Conservation (phyloP, 2,329 filamentous ascomycete genomes). For the Colletotrichum phormii region DNA sequence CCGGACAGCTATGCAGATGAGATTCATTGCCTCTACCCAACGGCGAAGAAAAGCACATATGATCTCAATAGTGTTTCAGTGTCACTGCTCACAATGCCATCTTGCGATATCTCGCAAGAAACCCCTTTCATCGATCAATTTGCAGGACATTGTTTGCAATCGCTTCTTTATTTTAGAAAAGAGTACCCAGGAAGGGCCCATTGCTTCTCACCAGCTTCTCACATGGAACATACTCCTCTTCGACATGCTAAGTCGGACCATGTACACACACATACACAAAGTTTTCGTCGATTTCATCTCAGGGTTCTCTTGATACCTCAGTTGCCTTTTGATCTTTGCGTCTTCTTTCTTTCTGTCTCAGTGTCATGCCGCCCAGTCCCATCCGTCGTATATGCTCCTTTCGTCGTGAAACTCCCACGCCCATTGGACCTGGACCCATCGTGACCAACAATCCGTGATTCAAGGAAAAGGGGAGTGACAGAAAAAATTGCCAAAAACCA, state of each 20-base stretch:
- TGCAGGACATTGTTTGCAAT: too few species aligned
- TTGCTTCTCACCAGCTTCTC: neutral
- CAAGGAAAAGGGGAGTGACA: neutral
- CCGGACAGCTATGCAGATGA: too few species aligned
- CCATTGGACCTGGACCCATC: neutral
- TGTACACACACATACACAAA: neutral
- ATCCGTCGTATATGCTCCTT: conserved; percentile 3
- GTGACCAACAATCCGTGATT: neutral
- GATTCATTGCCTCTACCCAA: too few species aligned
- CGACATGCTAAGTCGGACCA: neutral
- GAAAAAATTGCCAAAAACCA: conserved; percentile 4
- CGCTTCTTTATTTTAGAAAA: too few species aligned
- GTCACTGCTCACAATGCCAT: too few species aligned
- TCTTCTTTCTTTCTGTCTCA: neutral
- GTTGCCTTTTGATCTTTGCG: neutral
- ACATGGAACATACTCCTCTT: neutral
- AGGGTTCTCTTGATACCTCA: neutral
- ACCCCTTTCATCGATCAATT: too few species aligned
- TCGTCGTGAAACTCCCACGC: conserved; percentile 4
- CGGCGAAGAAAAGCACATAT: too few species aligned
- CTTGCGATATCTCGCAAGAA: too few species aligned
- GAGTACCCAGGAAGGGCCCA: too few species aligned
- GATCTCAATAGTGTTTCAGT: too few species aligned
- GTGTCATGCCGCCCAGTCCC: neutral
- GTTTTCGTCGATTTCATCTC: neutral